Evolutionary conservation across 2,329 filamentous ascomycete species (phyloP).

Genomic region (Alternaria viburni): DNA sequence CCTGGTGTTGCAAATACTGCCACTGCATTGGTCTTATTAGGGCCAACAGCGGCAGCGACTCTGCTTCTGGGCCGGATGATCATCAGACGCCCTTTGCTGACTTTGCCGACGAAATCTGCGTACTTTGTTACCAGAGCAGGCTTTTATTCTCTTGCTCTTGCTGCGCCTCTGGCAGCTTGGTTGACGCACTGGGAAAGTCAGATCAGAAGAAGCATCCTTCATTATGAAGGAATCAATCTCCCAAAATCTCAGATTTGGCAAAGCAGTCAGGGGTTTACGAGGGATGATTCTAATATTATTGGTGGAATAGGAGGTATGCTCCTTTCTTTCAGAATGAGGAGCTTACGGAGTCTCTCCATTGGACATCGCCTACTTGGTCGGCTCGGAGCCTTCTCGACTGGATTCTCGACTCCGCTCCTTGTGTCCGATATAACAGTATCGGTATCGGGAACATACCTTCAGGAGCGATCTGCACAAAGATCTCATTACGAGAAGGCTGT

Average conservation of each 20-base stretch:
- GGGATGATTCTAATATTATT: background rate
- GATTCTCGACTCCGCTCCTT: background rate
- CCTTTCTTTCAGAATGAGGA: background rate
- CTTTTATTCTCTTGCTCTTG: background rate
- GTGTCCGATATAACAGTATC: background rate
- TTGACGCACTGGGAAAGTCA: background rate
- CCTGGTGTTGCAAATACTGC: background rate
- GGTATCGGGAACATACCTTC: background rate
- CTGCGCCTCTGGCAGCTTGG: background rate
- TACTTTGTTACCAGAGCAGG: background rate
- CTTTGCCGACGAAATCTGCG: background rate
- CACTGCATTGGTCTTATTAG: background rate
- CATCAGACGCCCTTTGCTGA: background rate
- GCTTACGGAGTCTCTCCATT: background rate
- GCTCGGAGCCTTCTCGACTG: background rate
- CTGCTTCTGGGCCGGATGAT: background rate
- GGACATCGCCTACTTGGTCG: background rate
- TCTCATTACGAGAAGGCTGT: background rate
- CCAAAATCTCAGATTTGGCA: background rate
- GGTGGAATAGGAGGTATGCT: background rate
- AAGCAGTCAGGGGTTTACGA: background rate
- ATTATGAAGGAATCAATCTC: background rate
- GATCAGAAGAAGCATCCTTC: background rate
- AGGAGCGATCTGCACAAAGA: background rate
- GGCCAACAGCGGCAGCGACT: background rate